Evolutionary conservation across 495 filamentous ascomycete species (phyloP), one percentile per base, ranked within the genome.

Genomic region (Pyrenopolyporus hunteri): DNA sequence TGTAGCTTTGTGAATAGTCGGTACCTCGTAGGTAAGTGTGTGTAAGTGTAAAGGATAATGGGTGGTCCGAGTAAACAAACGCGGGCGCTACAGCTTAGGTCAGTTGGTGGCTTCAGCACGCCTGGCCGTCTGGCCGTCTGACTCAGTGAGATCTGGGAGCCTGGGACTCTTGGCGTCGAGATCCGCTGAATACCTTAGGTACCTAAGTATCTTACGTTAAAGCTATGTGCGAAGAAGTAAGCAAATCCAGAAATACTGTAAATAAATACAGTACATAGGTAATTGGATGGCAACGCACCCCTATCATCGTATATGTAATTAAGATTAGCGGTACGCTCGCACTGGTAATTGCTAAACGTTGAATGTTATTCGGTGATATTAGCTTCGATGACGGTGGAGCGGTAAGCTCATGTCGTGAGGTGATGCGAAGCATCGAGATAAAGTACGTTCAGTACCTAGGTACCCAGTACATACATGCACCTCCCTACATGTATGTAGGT

Each of bases 141-240:
- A 62, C 58, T 62, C 50, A 52, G 35, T 37, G n/a, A 48, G 50
- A 61, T 61, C 33, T 49, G 19, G 45, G 22, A 26, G 58, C 50
- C 58, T 55, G 19, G 32, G 39, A 46, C 33, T 40, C 33, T 25
- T 22, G 47, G 57, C 57, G 36, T 29, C 19, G 22, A 47, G 28
- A 59, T 53, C 56, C 19, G 20, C 35, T 45, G 14, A 46, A 11
- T 39, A 20, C 22, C 20, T 40, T 14, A 42, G 11, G 7, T 20
- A 23, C 26, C 3, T 17, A 19, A 17, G 10, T 6, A 42, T n/a
- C 19, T 42, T 23, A 4, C 19, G n/a, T n/a, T n/a, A n/a, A n/a
- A n/a, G n/a, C n/a, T n/a, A n/a, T n/a, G n/a, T n/a, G n/a, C n/a
- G n/a, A n/a, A n/a, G n/a, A n/a, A n/a, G n/a, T n/a, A n/a, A n/a